These are phyloP conservation scores for Saccharomyces hybrid DNA, from an alignment of 1,139 yeast genomes.

Conservation along the genomic window DNA sequence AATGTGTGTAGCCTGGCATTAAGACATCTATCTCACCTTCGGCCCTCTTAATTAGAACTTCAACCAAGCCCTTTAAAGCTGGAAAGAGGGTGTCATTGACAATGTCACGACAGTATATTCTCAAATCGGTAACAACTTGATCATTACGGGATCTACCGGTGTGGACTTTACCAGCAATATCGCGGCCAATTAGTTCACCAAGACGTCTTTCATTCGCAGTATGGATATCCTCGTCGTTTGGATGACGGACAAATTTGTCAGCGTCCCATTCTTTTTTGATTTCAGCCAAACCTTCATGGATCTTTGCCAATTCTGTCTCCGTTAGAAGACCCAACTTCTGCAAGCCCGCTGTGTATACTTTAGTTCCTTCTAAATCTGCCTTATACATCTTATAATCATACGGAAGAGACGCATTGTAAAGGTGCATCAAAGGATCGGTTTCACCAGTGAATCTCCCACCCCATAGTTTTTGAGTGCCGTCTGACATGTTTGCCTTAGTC, in stretches of 20 bases:
- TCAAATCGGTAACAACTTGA: conserved; percentile 97
- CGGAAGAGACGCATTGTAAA: conserved; percentile 93
- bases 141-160: conserved; percentile 78
- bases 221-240: conserved; percentile 96
- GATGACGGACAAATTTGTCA: conserved; percentile 69
- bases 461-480: conserved; percentile 61
- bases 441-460: conserved; percentile 99
- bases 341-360: conserved; percentile 84
- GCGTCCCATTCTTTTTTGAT: conserved; percentile 76
- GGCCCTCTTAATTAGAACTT: conserved; percentile 66
- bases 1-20: conserved; percentile 98
- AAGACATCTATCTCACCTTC: conserved; percentile 77
- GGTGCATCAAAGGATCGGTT: conserved; percentile 94
- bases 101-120: conserved; percentile 82
- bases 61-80: conserved; percentile 54
- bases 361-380: conserved; percentile 90
- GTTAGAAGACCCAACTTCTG: conserved; percentile 69
- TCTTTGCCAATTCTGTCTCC: conserved; percentile 61
- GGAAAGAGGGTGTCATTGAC: conserved; percentile 51
- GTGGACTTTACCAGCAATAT: conserved; percentile 59
- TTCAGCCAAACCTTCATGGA: conserved; percentile 69
- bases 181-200: conserved; percentile 90
- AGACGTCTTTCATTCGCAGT: conserved; percentile 97
- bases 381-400: conserved; percentile 92
- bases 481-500: conserved; percentile 27